Evolutionary conservation across 441 rosid species (phyloP).

Genomic region (Jatropha multifida): DNA sequence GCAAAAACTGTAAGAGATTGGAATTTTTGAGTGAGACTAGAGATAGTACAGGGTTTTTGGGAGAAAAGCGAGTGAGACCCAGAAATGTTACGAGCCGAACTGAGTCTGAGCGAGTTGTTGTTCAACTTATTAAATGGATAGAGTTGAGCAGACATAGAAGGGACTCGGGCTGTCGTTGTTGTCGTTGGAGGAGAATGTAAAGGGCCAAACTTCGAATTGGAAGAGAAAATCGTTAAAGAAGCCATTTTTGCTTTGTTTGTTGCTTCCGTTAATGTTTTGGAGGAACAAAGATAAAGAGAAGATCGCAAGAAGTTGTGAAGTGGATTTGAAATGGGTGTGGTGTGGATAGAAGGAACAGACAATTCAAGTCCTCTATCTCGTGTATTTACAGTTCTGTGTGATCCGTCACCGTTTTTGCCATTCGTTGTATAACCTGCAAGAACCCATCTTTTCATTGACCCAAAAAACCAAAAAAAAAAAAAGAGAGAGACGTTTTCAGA

Average conservation of each 20-base stretch:
- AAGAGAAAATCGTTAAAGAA: conserved; percentile 46
- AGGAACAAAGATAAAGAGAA: not conserved
- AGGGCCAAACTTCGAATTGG: conserved; percentile 34
- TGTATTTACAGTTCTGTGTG: not conserved
- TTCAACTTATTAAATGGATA: conserved; percentile 32
- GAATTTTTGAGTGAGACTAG: conserved; percentile 37
- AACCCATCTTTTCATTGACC: too few relatives aligned
- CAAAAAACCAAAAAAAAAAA: too few relatives aligned
- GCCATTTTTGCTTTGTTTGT: conserved; percentile 48
- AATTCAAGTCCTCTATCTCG: conserved; percentile 5
- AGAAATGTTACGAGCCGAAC: conserved; percentile 50
- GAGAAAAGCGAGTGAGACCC: conserved; percentile 42
- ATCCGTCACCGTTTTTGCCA: not conserved
- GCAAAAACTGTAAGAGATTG: conserved; percentile 63
- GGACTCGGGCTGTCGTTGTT: conserved; percentile 25
- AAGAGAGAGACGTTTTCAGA: too few relatives aligned
- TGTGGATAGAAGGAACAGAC: conserved; percentile 21
- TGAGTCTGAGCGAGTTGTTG: conserved; percentile 43
- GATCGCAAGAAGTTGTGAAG: not conserved
- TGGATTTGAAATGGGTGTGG: not conserved
- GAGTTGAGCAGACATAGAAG: conserved; percentile 42
- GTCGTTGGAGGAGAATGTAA: conserved; percentile 19
- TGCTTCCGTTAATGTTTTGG: not conserved
- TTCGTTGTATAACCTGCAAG: too few relatives aligned
- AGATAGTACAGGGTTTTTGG: conserved; percentile 27